Evolutionary conservation across 306 rosid genomes (phyloP).

Genomic region (Inga laurina): DNA sequence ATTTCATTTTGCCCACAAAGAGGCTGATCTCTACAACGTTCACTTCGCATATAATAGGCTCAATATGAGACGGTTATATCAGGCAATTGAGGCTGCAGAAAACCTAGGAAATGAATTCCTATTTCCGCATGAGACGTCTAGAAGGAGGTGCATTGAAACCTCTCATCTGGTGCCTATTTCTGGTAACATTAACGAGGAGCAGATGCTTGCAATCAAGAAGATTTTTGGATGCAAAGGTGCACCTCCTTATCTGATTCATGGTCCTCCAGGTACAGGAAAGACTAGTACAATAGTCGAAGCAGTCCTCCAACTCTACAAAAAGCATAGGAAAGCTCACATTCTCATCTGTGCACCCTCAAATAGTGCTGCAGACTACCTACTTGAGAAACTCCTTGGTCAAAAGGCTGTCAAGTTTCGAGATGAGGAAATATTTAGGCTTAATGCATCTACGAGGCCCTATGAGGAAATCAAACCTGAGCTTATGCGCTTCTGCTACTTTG

Average conservation of each 20-base stretch:
- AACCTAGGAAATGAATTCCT: constrained; percentile 45
- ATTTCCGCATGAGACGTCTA: constrained; percentile 47
- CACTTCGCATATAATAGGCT: constrained; percentile 53
- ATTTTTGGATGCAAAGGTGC: constrained; percentile 65
- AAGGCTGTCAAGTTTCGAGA: constrained; percentile 31
- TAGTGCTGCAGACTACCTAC: constrained; percentile 67
- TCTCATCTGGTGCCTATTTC: constrained; percentile 47
- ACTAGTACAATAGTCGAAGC: constrained; percentile 64
- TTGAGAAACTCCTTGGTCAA: constrained; percentile 53
- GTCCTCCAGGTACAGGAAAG: constrained; percentile 84
- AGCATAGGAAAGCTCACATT: constrained; percentile 41
- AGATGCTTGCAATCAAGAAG: constrained; percentile 48
- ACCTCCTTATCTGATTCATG: constrained; percentile 67
- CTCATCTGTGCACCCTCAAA: constrained; percentile 78
- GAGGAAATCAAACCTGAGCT: constrained; percentile 71
- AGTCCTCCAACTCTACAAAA: constrained; percentile 55
- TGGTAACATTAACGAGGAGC: constrained; percentile 52
- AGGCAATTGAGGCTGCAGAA: constrained; percentile 49
- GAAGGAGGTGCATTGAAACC: constrained; percentile 41
- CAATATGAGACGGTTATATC: constrained; percentile 61
- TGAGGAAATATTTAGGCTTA: constrained; percentile 65
- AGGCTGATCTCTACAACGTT: constrained; percentile 42
- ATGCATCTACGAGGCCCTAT: constrained; percentile 56
- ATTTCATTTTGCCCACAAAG: constrained; percentile 45
- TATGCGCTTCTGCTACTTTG: constrained; percentile 66